A percentile compares a stretch with the other conserved stretches of the same genome.
These are phyloP conservation scores for Plasmodiophora brassicae DNA, from an alignment of 208 protist genomes.

Conservation along the genomic window DNA sequence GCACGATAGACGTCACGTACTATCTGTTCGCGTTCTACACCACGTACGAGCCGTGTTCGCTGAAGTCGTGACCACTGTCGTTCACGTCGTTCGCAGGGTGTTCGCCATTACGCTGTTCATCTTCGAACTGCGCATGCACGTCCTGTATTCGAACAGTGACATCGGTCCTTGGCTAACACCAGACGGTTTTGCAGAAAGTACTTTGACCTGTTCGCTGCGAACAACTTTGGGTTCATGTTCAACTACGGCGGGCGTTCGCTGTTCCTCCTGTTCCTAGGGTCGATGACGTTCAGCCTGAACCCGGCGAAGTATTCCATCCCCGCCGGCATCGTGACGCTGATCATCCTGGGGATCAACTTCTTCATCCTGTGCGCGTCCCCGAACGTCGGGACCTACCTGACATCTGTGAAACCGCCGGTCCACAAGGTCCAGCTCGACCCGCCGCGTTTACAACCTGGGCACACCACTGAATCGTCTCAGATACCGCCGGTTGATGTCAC, in stretches of 20 bases:
- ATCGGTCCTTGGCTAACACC: not conserved
- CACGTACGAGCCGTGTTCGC: not conserved
- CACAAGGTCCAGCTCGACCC: not conserved
- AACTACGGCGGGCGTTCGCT: not conserved
- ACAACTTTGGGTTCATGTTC: slow-evolving; percentile 26
- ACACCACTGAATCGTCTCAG: not conserved
- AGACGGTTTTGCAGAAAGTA: not conserved
- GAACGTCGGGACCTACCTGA: not conserved
- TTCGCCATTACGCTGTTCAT: not conserved
- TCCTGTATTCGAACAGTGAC: not conserved
- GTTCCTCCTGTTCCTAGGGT: not conserved
- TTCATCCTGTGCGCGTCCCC: slow-evolving; percentile 16
- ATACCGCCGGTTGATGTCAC: not conserved
- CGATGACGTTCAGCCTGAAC: slow-evolving; percentile 7
- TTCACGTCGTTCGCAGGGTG: not conserved
- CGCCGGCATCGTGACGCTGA: not conserved
- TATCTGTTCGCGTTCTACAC: slow-evolving; percentile 25
- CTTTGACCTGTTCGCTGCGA: not conserved
- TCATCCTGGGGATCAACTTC: not conserved
- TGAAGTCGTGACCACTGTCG: not conserved
- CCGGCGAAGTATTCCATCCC: not conserved
- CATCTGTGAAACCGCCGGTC: not conserved
- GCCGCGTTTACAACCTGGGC: not conserved
- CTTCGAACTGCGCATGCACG: not conserved
- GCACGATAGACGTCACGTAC: not conserved